Evolutionary conservation across 306 rosid genomes (phyloP).

Genomic region (Prunus padus): DNA sequence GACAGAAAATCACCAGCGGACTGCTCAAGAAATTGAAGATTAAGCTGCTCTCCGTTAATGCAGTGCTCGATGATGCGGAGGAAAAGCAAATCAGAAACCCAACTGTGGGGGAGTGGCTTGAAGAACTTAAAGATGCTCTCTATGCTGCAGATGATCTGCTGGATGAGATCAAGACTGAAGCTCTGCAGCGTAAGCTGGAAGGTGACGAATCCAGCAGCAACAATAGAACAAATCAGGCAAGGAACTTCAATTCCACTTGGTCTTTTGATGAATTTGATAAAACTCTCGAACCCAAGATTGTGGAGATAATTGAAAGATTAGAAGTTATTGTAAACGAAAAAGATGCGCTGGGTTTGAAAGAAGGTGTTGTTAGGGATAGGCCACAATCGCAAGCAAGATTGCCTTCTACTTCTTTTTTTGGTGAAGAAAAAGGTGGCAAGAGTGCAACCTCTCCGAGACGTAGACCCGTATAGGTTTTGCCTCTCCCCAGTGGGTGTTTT

Average conservation of each 20-base stretch:
- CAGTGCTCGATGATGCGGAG: conserved; percentile 31
- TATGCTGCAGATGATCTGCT: conserved; percentile 21
- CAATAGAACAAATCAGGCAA: background rate
- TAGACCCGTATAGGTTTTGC: too few species aligned
- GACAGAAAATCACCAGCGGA: background rate
- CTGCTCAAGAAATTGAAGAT: background rate
- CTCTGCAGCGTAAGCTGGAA: background rate
- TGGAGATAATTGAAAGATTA: background rate
- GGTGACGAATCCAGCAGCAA: background rate
- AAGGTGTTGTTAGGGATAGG: background rate
- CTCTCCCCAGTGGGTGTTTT: too few species aligned
- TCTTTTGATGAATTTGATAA: background rate
- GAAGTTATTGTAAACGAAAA: background rate
- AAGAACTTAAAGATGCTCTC: background rate
- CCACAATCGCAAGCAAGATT: background rate
- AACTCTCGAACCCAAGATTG: background rate
- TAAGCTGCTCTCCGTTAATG: background rate
- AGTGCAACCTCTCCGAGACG: too few species aligned
- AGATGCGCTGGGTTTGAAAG: background rate
- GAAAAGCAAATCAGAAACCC: conserved; percentile 17
- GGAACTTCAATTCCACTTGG: background rate
- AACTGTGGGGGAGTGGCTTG: conserved; percentile 16
- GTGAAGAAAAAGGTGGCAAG: too few species aligned
- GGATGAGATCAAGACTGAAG: conserved; percentile 27
- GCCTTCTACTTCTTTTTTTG: too few species aligned